Conservation (phyloP, 2,329 filamentous ascomycete species). For the Microdochium paspali region DNA sequence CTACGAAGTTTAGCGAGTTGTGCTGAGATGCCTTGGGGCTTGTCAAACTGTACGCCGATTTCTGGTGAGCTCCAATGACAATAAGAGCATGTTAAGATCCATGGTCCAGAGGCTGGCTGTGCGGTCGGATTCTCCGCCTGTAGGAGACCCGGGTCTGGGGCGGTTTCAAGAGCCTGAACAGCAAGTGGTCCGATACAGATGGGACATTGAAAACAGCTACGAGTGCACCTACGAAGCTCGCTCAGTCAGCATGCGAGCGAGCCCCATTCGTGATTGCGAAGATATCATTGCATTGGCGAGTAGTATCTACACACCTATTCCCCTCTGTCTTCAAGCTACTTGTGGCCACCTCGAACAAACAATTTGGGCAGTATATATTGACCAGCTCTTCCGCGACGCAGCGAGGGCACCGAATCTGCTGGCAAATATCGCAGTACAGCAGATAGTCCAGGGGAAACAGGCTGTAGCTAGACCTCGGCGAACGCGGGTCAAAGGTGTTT, state of each 20-base stretch:
- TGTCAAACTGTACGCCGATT: conserved; percentile 82
- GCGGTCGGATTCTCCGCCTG: conserved; percentile 29
- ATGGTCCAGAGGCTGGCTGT: conserved; percentile 40
- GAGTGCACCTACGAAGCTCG: conserved; percentile 57
- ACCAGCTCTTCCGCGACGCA: conserved; percentile 91
- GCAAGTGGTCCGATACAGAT: conserved; percentile 74
- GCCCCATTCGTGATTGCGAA: too few species aligned
- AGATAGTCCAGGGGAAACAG: conserved; percentile 89
- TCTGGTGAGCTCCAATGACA: conserved; percentile 91
- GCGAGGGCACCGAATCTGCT: conserved; percentile 86
- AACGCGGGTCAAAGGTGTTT: conserved; percentile 75
- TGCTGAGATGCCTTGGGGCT: conserved; percentile 73
- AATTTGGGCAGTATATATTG: conserved; percentile 91
- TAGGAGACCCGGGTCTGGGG: conserved; percentile 33
- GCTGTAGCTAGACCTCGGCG: conserved; percentile 79
- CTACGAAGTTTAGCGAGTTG: conserved; percentile 68
- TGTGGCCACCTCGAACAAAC: conserved; percentile 90
- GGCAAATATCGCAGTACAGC: conserved; percentile 94
- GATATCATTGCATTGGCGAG: neutral
- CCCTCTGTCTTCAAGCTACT: conserved; percentile 88
- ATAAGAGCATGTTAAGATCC: conserved; percentile 76
- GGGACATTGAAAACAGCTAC: conserved; percentile 94
- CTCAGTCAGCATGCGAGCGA: neutral
- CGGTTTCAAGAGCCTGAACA: conserved; percentile 59
- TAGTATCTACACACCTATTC: conserved; percentile 62